Percentiles rank a stretch among this genome's conserved stretches.
phyloP scores from a whole-genome alignment of 2,329 filamentous ascomycete genomes.

The Aspergillus nomiae region DNA sequence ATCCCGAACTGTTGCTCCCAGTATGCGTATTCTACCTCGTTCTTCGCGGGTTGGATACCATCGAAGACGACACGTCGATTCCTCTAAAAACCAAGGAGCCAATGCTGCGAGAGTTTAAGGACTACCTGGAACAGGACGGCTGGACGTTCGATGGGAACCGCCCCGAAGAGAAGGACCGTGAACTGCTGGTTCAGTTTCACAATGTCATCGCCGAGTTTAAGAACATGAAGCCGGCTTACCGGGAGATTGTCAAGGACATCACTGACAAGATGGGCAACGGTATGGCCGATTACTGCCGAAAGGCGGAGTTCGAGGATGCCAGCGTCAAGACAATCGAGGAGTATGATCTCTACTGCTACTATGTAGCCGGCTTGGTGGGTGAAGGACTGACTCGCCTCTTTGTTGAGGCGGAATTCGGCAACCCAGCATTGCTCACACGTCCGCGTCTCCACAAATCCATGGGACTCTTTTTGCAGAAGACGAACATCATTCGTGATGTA shows the following conservation, averaged over 20 bases:
- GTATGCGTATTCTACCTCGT: constrained; percentile 91
- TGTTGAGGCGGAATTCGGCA: constrained; percentile 82
- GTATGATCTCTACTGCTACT: constrained; percentile 97
- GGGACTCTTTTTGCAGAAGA: constrained; percentile 97
- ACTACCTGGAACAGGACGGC: constrained; percentile 76
- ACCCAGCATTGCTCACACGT: constrained; percentile 77
- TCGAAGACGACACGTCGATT: constrained; percentile 98
- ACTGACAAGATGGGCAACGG: constrained; percentile 94
- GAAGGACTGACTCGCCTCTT: constrained; percentile 91
- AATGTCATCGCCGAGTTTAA: constrained; percentile 83
- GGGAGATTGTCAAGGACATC: constrained; percentile 87
- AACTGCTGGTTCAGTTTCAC: constrained; percentile 90
- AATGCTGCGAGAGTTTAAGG: constrained; percentile 78
- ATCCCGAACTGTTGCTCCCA: constrained; percentile 88
- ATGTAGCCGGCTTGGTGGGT: constrained; percentile 97
- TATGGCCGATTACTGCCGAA: constrained; percentile 93
- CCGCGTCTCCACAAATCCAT: constrained; percentile 88
- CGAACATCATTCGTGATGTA: constrained; percentile 96
- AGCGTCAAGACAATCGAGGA: constrained; percentile 82
- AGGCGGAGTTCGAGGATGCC: constrained; percentile 76
- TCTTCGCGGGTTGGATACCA: constrained; percentile 91
- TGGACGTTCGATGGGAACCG: constrained; percentile 90
- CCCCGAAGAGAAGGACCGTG: constrained; percentile 89
- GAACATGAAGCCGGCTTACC: constrained; percentile 82
- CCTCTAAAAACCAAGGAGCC: constrained; percentile 80